Base-by-base conservation (phyloP, 2,329 filamentous ascomycete genomes). In the Neoscytalidium dimidiatum region DNA sequence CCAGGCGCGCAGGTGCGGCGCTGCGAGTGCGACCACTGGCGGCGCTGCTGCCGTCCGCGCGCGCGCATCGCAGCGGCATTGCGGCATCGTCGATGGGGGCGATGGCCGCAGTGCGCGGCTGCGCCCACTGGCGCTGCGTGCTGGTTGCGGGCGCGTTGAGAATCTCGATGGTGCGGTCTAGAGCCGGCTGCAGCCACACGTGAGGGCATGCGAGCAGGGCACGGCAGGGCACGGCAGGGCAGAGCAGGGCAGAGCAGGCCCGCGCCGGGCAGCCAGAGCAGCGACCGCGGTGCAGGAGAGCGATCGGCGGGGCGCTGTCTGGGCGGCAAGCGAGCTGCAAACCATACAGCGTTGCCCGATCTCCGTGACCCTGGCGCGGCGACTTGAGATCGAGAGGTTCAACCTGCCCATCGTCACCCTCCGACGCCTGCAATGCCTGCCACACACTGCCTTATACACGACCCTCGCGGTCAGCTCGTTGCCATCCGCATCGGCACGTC, bases 401-500 rank as follows among this genome's bases (percentile, higher is more conserved):
- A 46, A 60, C 61, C 61, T 63, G 61, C 61, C 48, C 41, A 53
- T 63, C 61, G 49, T 53, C 49, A 63, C 38, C 58, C 61, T 56
- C 28, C 23, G 29, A 41, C 60, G 33, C 46, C 60, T 23, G 33
- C 48, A 14, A 56, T 53, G 29, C 28, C 33, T 29, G 46, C 23
- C 46, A 19, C 31, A 13, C 23, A 21, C 26, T 46, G 35, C 38
- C 61, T 63, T 63, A 56, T 63, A 63, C 61, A 63, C 61, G 61
- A 31, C 49, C 48, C 35, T 46, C 48, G 49, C 61, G 61, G 48
- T 44, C 49, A 6, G 28, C n/a, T 9, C 31, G 3, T 17, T 23
- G 26, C 49, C 33, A 19, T 3, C 26, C 19, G 13, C 35, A 44
- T 46, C 51, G 48, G 35, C 38, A 9, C 49, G 38, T 28, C 48